Base-by-base conservation (phyloP, 306 rosid genomes). In the Trichosanthes cucumerina region DNA sequence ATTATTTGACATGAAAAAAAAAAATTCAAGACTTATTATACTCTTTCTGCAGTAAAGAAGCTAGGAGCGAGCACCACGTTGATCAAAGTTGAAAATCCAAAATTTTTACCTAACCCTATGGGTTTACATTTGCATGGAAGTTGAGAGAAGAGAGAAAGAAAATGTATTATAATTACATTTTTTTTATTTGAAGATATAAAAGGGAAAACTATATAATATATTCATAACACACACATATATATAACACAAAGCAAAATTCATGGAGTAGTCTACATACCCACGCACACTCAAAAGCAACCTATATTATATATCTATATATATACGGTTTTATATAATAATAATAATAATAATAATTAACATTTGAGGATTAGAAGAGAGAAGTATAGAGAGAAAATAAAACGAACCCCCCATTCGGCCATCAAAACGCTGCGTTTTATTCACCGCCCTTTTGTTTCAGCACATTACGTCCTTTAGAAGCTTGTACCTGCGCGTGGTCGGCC, bases 401-500 rank as follows among this genome's bases (percentile, higher is more conserved):
- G n/a, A 66, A 56, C 26, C 41, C 26, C 24, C 44, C 33, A 19
- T 50, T 50, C 21, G 56, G 1, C 7, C 56, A 50, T 16, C 16
- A 15, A 28, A 68, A 54, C 26, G 53, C 80, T 49, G 24, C 66
- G 23, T 39, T 15, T 78, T 63, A 50, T 14, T 33, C 28, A 49
- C 16, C 56, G 76, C 10, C 19, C 68, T 14, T 1, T 24, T 33
- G 11, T 4, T 31, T 57, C 85, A 92, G 84, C 96, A 94, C 97
- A 94, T 90, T 18, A 94, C 98, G 86, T 94, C 98, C 92, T 94
- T 94, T 83, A 94, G 98, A 89, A 94, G 98, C 96, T 94, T 94
- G 83, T 94, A 94, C 97, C 98, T 90, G 78, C 98, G 96, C 12
- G 96, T 86, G 65, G 92, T 78, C 21, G 92, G 76, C 43, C 96